phyloP scores from a whole-genome alignment of 2,329 filamentous ascomycete genomes.

The Boeremia lycopersici region DNA sequence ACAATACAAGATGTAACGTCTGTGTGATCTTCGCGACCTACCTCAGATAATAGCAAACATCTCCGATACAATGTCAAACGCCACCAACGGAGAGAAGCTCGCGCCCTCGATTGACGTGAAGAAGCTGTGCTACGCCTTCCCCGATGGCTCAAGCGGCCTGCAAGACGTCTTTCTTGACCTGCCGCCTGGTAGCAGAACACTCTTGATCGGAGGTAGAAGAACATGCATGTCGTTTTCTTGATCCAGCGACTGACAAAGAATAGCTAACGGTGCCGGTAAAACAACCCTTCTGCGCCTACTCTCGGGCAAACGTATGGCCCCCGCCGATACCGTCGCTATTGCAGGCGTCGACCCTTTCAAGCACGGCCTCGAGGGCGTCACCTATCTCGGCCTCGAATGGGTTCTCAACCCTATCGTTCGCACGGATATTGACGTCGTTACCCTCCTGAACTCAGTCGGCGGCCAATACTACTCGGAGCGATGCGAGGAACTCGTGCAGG shows the following conservation, averaged over 20 bases:
- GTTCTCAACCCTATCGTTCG: slow-evolving; percentile 96
- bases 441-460: slow-evolving; percentile 83
- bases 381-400: slow-evolving; percentile 97
- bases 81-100: slow-evolving; percentile 24
- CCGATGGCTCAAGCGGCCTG: slow-evolving; percentile 81
- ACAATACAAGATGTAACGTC: slow-evolving; percentile 13
- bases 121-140: slow-evolving; percentile 85
- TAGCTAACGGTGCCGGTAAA: slow-evolving; percentile 93
- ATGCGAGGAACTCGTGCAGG: slow-evolving; percentile 82
- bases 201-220: slow-evolving; percentile 81
- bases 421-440: slow-evolving; percentile 88
- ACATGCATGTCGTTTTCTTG: neutral
- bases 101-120: slow-evolving; percentile 72
- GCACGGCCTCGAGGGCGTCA: slow-evolving; percentile 87
- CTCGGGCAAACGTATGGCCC: slow-evolving; percentile 91
- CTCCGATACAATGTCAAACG: slow-evolving; percentile 28
- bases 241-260: neutral
- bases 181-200: slow-evolving; percentile 81
- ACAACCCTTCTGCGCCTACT: slow-evolving; percentile 94
- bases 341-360: slow-evolving; percentile 91
- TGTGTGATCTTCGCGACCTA: neutral
- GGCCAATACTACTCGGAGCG: slow-evolving; percentile 82
- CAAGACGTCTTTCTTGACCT: slow-evolving; percentile 74
- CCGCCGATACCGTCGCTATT: slow-evolving; percentile 73
- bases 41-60: neutral